Base-by-base conservation (phyloP, 306 rosid genomes). In the Cucurbita ficifolia region DNA sequence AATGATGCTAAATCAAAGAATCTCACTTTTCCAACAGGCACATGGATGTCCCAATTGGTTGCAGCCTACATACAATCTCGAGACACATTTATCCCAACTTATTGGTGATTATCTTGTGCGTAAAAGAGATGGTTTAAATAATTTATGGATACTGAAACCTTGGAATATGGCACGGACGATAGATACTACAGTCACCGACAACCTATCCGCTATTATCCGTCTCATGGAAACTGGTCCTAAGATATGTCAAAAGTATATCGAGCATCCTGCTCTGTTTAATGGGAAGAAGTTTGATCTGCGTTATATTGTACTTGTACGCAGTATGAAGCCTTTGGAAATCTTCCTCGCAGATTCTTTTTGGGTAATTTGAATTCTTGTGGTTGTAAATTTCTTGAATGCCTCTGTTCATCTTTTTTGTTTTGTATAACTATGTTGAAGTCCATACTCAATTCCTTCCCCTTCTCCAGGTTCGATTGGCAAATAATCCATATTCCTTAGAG, bases 81-180 rank as follows among this genome's bases (percentile, higher is more conserved):
- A 90, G 79, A 87, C 84, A 17, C 88, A 94, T 49, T 84, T 90
- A 45, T 75, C 96, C 79, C 94, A 90, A 70, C 92, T 94, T 73
- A 94, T 90, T 78, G 98, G 98, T 59, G 90, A 94, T 74, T 88
- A 87, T 74, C 72, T 10, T 80, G 80, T 75, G 38, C 97, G 97
- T 55, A 79, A 86, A 82, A 86, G 86, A 80, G 88, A 90, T 70
- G 92, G 90, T 17, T 81, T 70, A 52, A 78, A 89, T 88, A 86
- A 90, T 77, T 77, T 89, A 60, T 94, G 98, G 98, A 90, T 94
- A 86, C 76, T 90, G 76, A 94, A 90, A 84, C 98, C 98, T 17
- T 94, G 98, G 98, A 94, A 94, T 81, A 94, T 94, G 98, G 98
- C 97, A 78, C 86, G 97, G 18, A 94, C 98, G 51, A 94, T 94